Base-by-base conservation (phyloP, 1,139 yeast genomes). In the Pichia sp. region DNA sequence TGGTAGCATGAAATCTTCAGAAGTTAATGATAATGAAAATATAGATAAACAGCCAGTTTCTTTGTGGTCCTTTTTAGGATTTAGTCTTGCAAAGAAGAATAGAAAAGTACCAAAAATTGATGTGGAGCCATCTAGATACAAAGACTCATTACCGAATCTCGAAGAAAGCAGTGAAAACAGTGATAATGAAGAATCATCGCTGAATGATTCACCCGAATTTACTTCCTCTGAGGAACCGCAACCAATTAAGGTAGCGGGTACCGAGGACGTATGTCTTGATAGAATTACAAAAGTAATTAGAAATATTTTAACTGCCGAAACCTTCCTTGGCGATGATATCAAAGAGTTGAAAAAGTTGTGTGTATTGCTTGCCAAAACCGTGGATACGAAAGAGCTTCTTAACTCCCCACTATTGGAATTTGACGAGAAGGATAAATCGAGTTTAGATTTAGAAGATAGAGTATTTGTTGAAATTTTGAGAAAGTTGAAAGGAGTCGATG, bases 401-500 rank as follows among this genome's bases (percentile, higher is more conserved):
- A 8, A 38, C 6, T 16, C 34, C 9, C 33, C 46, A 5, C 7
- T 8, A 8, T 31, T 31, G 10, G 7, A 8, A 36, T 3, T 9
- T n/a, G 7, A 5, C 8, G 10, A 27, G 5, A 11, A n/a, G 16
- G 10, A 37, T 35, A 11, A 11, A 33, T 34, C 27, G 1, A 26
- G 27, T 0, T 31, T 44, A 26, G 53, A 51, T 34, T 37, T 47
- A 35, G 53, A 52, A 31, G 55, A 52, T 38, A 40, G 45, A 29
- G 36, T 50, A 4, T 48, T 45, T 7, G 29, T 49, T 3, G 55
- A 52, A 37, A 46, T 54, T 7, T 39, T 45, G 2, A 40, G 53
- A 34, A 54, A 54, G 29, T 43, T 54, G 11, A 44, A 44, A 31
- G 55, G 53, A 3, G 56, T 51, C 10, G 50, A 51, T 29, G 56